These are phyloP conservation scores for Sporobolomyces pararoseus DNA, from an alignment of 768 basidiomycete genomes.

Conservation along the genomic window DNA sequence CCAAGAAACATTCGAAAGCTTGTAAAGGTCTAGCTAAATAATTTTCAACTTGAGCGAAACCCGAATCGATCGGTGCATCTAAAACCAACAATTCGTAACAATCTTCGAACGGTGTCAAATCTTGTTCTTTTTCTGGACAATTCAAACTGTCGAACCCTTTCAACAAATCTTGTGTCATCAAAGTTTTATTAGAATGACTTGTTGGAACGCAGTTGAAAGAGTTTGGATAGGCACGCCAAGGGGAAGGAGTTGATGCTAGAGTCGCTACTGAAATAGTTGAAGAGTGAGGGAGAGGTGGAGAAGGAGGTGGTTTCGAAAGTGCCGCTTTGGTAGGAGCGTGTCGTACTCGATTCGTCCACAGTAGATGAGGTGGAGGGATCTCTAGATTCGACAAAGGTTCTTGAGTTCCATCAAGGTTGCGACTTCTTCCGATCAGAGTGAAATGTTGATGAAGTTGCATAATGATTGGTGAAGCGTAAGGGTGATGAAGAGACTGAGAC, in stretches of 20 bases:
- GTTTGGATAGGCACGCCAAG: conserved; percentile 37
- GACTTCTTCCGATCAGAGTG: conserved; percentile 27
- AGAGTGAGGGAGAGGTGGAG: conserved; percentile 6
- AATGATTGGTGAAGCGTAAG: conserved; percentile 27
- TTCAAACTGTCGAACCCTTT: conserved; percentile 35
- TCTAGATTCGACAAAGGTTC: conserved; percentile 13
- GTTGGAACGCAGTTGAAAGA: conserved; percentile 33
- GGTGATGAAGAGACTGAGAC: conserved; percentile 26
- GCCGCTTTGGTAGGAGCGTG: conserved; percentile 27
- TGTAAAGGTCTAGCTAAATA: conserved; percentile 26
- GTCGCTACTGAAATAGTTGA: conserved; percentile 13
- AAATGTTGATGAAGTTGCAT: conserved; percentile 26
- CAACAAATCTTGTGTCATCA: background rate
- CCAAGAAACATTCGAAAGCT: conserved; percentile 38
- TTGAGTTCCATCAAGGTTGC: background rate
- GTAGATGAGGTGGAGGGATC: conserved; percentile 26
- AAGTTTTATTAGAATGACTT: no score
- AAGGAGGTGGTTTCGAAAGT: conserved; percentile 12
- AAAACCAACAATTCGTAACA: conserved; percentile 34
- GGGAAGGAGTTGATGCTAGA: conserved; percentile 3
- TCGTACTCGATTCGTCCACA: conserved; percentile 41
- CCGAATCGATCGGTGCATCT: conserved; percentile 28
- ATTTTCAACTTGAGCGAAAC: conserved; percentile 16
- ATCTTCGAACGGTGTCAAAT: conserved; percentile 11
- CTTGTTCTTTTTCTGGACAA: conserved; percentile 33